Evolutionary conservation across 2,329 filamentous ascomycete species (phyloP), one percentile per base, ranked within the genome.

Genomic region (Sclerotinia trifoliorum): DNA sequence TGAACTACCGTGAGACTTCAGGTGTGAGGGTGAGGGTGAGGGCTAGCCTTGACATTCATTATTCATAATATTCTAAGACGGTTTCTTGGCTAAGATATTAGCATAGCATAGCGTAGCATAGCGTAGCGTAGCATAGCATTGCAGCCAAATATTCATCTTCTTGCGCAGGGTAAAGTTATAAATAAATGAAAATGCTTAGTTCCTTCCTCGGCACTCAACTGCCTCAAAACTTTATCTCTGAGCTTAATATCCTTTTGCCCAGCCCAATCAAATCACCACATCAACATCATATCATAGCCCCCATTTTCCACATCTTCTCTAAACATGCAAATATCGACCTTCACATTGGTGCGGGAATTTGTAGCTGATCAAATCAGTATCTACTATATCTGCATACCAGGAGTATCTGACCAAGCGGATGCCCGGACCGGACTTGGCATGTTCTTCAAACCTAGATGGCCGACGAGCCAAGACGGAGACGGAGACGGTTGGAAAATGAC

Each of bases 371-470:
- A 55, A 21, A 55, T 35, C 52, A 19, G 52, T 55, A 55, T 35
- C 35, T 35, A 35, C 35, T 7, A 35, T 35, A 35, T 35, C 52
- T 35, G 52, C 52, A 17, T 17, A 57, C 29, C 29, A 7, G 7
- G 49, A 19, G 32, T 21, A 49, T 51, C 29, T 24, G 24, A 39
- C 46, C 46, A 51, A 46, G 21, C 60, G 60, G 60, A 26, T 21
- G 44, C 35, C 46, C 60, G 60, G 60, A 39, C 60, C 46, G 42
- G 60, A 49, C 60, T 62, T 62, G 60, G 60, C 60, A 62, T 62
- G 46, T 51, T 42, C 29, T 62, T 35, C 58, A 62, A 49, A n/a
- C 35, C 44, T 35, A 49, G 19, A 49, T 62, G 44, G 44, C 46
- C 44, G 58, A 29, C 21, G 11, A 5, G 58, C 58, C 58, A 62